Evolutionary conservation across 805 yeast genomes (phyloP).

Genomic region (Cyberlindnera saturnus): DNA sequence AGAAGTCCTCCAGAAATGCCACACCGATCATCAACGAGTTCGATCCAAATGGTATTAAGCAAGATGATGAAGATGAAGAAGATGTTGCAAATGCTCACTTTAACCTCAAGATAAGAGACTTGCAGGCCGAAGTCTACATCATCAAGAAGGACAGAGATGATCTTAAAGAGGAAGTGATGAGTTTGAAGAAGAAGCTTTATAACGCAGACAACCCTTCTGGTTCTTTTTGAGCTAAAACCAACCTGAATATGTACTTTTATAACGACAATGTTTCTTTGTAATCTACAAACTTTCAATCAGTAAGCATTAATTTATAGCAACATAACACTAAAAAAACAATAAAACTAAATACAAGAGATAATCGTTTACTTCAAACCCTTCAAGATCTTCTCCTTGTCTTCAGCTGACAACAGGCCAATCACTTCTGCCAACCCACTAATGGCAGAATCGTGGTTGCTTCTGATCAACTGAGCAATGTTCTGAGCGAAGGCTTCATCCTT

Average conservation of each 20-base stretch:
- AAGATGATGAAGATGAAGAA: conserved; percentile 26
- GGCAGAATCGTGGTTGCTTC: conserved; percentile 47
- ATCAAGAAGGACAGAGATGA: conserved; percentile 81
- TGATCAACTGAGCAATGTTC: conserved; percentile 52
- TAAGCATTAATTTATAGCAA: conserved; percentile 4
- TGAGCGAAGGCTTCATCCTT: conserved; percentile 63
- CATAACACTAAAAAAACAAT: background rate
- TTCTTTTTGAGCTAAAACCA: no score
- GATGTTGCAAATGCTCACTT: conserved; percentile 47
- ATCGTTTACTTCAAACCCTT: conserved; percentile 25
- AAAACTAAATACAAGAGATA: conserved; percentile 6
- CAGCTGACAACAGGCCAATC: conserved; percentile 43
- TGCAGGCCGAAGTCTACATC: conserved; percentile 79
- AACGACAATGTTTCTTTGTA: background rate
- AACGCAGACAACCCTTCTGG: conserved; percentile 12
- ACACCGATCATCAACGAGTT: conserved; percentile 20
- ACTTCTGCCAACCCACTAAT: conserved; percentile 52
- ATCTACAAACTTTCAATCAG: background rate
- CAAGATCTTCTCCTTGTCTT: conserved; percentile 43
- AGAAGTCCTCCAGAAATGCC: conserved; percentile 25
- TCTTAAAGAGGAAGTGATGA: conserved; percentile 53
- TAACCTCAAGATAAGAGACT: conserved; percentile 70
- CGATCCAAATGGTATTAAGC: conserved; percentile 18
- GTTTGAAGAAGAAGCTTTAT: conserved; percentile 52
- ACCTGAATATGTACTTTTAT: background rate